phyloP scores from a whole-genome alignment of 345 rosid genomes.

The Arabidopsis arenosa region DNA sequence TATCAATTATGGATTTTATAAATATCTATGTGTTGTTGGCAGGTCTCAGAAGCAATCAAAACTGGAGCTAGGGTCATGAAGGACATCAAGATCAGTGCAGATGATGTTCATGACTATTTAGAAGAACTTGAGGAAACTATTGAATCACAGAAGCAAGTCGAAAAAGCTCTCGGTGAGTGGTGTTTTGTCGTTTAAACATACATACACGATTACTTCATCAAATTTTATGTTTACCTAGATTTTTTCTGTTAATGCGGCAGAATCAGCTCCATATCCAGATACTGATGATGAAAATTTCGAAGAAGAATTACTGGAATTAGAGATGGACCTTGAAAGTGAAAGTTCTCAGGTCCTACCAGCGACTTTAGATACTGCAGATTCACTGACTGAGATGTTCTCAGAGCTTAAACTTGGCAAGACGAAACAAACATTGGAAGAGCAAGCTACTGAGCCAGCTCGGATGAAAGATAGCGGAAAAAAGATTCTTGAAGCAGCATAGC shows the following conservation, averaged over 20 bases:
- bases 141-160: conserved; percentile 75
- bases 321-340: conserved; percentile 63
- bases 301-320: conserved; percentile 74
- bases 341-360: conserved; percentile 27
- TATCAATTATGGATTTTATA: neutral
- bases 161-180: conserved; percentile 63
- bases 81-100: conserved; percentile 66
- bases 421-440: conserved; percentile 29
- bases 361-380: conserved; percentile 48
- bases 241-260: conserved; percentile 48
- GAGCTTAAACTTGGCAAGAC: conserved; percentile 61
- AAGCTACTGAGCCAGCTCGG: conserved; percentile 39
- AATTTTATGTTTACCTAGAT: conserved; percentile 19
- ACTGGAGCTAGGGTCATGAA: conserved; percentile 82
- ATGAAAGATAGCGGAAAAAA: conserved; percentile 42
- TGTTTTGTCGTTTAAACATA: conserved; percentile 13
- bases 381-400: conserved; percentile 57
- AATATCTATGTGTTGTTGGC: conserved; percentile 35
- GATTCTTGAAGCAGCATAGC: conserved; percentile 61
- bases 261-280: conserved; percentile 52
- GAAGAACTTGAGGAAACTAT: conserved; percentile 78
- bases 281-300: conserved; percentile 74
- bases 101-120: conserved; percentile 75
- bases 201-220: neutral
- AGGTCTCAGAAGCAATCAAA: conserved; percentile 86